Base-by-base conservation (phyloP, 2,329 filamentous ascomycete species). In the Triangularia verruculosa region DNA sequence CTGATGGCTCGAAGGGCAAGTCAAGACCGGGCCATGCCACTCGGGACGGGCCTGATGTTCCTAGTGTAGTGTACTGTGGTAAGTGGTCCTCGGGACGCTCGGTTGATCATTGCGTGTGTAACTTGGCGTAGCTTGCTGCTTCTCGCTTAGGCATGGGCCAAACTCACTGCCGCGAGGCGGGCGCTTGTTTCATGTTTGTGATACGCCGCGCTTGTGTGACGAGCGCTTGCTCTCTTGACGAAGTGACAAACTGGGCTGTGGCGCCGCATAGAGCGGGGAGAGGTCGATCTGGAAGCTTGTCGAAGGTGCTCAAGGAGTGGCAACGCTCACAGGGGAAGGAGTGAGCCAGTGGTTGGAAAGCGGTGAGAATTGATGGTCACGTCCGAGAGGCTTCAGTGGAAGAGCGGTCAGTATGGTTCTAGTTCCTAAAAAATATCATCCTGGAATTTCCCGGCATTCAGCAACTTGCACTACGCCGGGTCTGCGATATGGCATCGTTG, bases 151-250 rank as follows among this genome's bases (percentile, higher is more conserved):
- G 39, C 27, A 24, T 54, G 20, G 51, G 13, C 51, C 51, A 27
- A 54, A 11, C 51, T 54, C 51, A 28, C 39, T 59, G 34, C 57
- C 39, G 57, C 57, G 57, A 30, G 27, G 39, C n/a, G n/a, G 57
- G 57, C 57, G 57, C 24, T 43, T 59, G 57, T 59, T 59, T 59
- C 57, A 59, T 17, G 24, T 30, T 59, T 59, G 34, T 59, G 57
- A 59, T 59, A 59, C 57, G 57, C 34, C 32, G 57, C 57, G 22
- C 47, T 52, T 59, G 57, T 59, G 39, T 52, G 17, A 59, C 57
- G 22, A n/a, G 13, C 12, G 32, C 39, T 22, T 52, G 39, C 22
- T 43, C 22, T 32, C 20, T 27, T 11, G 1, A 59, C 24, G 39
- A 47, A 27, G 17, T 11, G 1, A 59, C 24, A 25, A 47, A 27